Percentiles rank a stretch among this genome's conserved stretches.
Conservation (phyloP, 2,329 filamentous ascomycete genomes). For the Herpotrichia juniperi region DNA sequence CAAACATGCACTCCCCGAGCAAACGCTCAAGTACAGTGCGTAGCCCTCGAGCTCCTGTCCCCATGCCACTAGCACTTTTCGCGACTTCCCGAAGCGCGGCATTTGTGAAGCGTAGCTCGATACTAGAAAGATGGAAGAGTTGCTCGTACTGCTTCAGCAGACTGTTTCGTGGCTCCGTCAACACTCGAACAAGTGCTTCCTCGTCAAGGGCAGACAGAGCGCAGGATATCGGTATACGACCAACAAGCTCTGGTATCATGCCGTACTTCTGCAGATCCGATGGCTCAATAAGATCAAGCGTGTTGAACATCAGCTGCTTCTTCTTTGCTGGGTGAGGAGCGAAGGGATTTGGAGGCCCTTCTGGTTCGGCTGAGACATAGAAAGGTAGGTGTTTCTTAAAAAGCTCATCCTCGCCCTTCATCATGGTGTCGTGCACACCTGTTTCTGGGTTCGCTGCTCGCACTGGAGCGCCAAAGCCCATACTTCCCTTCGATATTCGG, state of each 20-base stretch:
- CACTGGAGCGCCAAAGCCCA: conserved; percentile 89
- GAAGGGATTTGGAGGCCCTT: conserved; percentile 25
- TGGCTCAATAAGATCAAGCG: conserved; percentile 75
- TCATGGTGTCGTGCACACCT: conserved; percentile 63
- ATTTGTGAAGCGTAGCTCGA: conserved; percentile 81
- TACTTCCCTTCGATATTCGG: conserved; percentile 82
- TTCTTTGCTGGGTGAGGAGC: conserved; percentile 20
- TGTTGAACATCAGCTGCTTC: conserved; percentile 52
- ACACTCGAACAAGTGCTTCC: conserved; percentile 76
- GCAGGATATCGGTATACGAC: conserved; percentile 89
- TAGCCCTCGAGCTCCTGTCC: conserved; percentile 68
- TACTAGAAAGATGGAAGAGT: conserved; percentile 79
- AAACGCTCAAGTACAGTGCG: conserved; percentile 56
- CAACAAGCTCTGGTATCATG: conserved; percentile 93
- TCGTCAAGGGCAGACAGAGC: conserved; percentile 78
- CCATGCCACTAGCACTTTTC: conserved; percentile 68
- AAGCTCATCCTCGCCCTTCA: conserved; percentile 62
- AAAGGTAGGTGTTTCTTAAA: conserved; percentile 66
- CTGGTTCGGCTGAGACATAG: conserved; percentile 49
- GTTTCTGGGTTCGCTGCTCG: conserved; percentile 60
- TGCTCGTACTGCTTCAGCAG: conserved; percentile 87
- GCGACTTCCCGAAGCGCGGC: conserved; percentile 83
- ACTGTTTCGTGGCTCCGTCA: conserved; percentile 90
- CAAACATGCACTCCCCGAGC: conserved; percentile 54
- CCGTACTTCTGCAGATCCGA: conserved; percentile 82